These are phyloP conservation scores for Passalora sequoiae DNA, from an alignment of 2,329 filamentous ascomycete species.

Conservation along the genomic window DNA sequence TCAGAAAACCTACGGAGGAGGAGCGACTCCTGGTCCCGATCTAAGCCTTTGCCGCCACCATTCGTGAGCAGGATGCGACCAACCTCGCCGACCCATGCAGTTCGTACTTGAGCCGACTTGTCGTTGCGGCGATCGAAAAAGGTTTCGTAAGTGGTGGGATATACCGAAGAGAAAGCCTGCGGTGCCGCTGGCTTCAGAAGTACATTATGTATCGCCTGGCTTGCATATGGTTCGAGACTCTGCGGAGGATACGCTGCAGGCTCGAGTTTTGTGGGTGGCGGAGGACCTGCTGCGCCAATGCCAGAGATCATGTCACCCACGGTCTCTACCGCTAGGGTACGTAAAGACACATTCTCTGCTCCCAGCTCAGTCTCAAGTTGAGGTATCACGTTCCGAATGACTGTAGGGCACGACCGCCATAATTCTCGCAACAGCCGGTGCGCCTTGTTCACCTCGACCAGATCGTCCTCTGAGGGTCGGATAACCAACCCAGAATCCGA, in stretches of 20 bases:
- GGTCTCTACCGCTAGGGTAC: constrained; percentile 84
- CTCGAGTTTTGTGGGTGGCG: constrained; percentile 66
- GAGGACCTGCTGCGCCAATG: constrained; percentile 84
- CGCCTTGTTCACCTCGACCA: constrained; percentile 83
- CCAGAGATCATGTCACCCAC: constrained; percentile 92
- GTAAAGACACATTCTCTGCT: constrained; percentile 81
- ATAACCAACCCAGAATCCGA: constrained; percentile 34
- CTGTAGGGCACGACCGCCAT: constrained; percentile 83
- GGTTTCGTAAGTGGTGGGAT: constrained; percentile 71
- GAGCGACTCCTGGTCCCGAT: constrained; percentile 70
- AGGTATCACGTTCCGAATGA: constrained; percentile 87
- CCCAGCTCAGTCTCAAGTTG: constrained; percentile 88
- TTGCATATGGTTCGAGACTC: constrained; percentile 37
- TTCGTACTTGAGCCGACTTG: constrained; percentile 74
- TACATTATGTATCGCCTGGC: constrained; percentile 51
- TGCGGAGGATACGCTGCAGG: constrained; percentile 79
- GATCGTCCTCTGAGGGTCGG: constrained; percentile 69
- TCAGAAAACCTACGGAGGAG: constrained; percentile 67
- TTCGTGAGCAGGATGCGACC: constrained; percentile 87
- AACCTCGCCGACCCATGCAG: constrained; percentile 77
- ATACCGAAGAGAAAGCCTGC: constrained; percentile 81
- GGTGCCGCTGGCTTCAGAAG: constrained; percentile 79
- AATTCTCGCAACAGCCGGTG: constrained; percentile 85
- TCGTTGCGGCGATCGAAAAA: constrained; percentile 84
- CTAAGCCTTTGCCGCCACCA: constrained; percentile 82